Evolutionary conservation across 2,329 filamentous ascomycete genomes (phyloP).

Genomic region (Endocalyx cinctus): DNA sequence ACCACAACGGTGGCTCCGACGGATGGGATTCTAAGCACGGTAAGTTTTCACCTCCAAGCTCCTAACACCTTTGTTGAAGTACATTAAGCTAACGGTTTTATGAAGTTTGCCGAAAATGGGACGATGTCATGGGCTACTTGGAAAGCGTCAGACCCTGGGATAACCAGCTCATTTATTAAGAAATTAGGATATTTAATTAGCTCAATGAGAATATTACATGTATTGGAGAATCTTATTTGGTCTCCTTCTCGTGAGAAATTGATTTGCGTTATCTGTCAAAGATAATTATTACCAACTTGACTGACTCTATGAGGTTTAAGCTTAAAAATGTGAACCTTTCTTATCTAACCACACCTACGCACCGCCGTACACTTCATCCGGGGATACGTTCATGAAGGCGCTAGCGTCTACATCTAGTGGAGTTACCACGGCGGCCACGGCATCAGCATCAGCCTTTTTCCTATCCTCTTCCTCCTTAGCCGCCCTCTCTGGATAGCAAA

Average conservation of each 20-base stretch:
- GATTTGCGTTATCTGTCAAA: no score
- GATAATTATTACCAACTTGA: no score
- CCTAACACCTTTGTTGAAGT: conserved; percentile 2
- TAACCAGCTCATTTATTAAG: conserved; percentile 38
- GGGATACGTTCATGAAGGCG: no score
- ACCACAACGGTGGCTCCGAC: conserved; percentile 40
- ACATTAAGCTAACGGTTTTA: no score
- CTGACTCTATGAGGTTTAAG: no score
- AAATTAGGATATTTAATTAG: conserved; percentile 3
- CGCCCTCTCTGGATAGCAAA: conserved; percentile 11
- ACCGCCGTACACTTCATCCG: no score
- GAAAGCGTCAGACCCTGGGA: conserved; percentile 41
- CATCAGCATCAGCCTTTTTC: conserved; percentile 5
- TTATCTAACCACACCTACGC: no score
- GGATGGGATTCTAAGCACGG: conserved; percentile 44
- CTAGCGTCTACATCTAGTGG: no score
- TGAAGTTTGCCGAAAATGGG: conserved; percentile 39
- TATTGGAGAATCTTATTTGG: not conserved
- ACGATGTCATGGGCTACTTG: conserved; percentile 36
- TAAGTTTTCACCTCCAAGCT: conserved; percentile 16
- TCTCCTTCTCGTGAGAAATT: no score
- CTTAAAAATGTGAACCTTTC: no score
- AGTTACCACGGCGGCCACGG: no score
- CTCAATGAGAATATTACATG: conserved; percentile 4
- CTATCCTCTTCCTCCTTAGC: conserved; percentile 7